Conservation (phyloP, 192 early-diverging fungal species). For the Spinellus fusiger region DNA sequence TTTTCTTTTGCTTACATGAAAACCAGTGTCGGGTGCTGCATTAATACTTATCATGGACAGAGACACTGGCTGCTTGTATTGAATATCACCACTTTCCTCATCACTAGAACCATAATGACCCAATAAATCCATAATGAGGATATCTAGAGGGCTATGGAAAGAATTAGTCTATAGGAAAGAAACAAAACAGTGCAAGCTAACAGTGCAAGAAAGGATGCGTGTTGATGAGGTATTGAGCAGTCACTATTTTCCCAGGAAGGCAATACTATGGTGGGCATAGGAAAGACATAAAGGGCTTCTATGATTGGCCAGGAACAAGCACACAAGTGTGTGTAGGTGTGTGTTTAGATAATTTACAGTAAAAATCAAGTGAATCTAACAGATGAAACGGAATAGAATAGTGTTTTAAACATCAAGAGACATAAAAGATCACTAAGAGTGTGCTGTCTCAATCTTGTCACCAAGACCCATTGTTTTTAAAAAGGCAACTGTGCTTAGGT, state of each 20-base stretch:
- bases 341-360: neutral
- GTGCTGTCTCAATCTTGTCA: neutral
- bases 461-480: constrained; percentile 88
- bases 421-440: neutral
- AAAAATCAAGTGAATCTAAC: neutral
- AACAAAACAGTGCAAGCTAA: too few relatives aligned
- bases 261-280: too few relatives aligned
- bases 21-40: constrained; percentile 45
- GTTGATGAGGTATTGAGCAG: too few relatives aligned
- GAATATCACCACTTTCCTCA: constrained; percentile 14
- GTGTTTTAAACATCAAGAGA: neutral
- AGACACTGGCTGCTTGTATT: neutral
- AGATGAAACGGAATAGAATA: neutral
- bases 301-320: too few relatives aligned
- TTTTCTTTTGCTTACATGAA: constrained; percentile 35
- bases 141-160: neutral
- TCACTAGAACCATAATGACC: constrained; percentile 31
- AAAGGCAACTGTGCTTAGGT: constrained; percentile 65
- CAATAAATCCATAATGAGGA: constrained; percentile 24
- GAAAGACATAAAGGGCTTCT: too few relatives aligned
- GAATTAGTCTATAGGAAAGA: neutral
- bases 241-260: too few relatives aligned
- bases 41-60: constrained; percentile 23
- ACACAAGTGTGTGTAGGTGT: too few relatives aligned
- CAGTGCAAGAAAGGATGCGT: too few relatives aligned